These are phyloP conservation scores for Triticum monococcum DNA, from an alignment of 176 grass and related monocot species.

Conservation along the genomic window DNA sequence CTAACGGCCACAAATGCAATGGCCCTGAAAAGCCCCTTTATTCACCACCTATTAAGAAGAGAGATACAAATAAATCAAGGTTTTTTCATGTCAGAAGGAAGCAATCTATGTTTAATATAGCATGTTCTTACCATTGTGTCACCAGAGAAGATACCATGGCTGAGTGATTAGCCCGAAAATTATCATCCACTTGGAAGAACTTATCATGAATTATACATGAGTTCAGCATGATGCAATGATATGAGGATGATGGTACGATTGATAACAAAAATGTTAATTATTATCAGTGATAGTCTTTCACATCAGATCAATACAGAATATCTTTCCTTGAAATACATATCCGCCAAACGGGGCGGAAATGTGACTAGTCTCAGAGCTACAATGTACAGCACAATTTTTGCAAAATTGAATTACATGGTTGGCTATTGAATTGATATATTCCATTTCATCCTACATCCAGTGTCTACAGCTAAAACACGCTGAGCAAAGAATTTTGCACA, in stretches of 20 bases:
- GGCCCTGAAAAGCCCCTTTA: too few relatives aligned
- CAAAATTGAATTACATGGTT: conserved; percentile 24
- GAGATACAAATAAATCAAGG: not conserved
- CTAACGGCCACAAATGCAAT: too few relatives aligned
- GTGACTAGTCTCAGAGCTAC: not conserved
- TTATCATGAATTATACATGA: not conserved
- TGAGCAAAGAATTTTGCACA: conserved; percentile 33
- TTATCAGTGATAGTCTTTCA: not conserved
- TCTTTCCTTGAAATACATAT: not conserved
- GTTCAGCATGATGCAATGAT: not conserved
- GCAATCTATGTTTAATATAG: not conserved
- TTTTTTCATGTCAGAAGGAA: not conserved
- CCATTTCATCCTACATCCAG: conserved; percentile 31
- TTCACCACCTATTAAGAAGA: too few relatives aligned
- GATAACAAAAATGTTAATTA: not conserved
- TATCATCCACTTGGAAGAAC: not conserved
- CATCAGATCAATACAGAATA: conserved; percentile 6
- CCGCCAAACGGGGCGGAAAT: not conserved
- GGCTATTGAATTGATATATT: conserved; percentile 19
- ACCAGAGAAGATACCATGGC: not conserved
- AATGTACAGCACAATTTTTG: conserved; percentile 38
- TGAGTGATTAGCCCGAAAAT: not conserved
- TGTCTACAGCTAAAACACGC: conserved; percentile 25
- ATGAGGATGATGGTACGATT: not conserved
- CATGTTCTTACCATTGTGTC: not conserved